A percentile compares a stretch with the other conserved stretches of the same genome.
Evolutionary conservation across 164 flowering plant genomes (phyloP).

Genomic region (Stephania japonica): DNA sequence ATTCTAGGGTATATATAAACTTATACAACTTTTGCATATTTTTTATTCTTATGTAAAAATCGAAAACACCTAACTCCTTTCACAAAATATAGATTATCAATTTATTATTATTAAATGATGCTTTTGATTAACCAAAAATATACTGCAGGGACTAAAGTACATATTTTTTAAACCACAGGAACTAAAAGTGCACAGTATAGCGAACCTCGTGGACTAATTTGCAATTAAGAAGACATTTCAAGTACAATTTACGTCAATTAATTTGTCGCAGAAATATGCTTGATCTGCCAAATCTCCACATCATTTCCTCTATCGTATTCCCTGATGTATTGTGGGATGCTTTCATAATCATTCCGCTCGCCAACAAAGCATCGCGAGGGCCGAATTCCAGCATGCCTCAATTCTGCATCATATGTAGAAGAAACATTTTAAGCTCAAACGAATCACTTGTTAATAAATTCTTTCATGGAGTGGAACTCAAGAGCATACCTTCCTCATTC

Average conservation of each 20-base stretch:
- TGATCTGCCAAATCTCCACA: conserved; percentile 81
- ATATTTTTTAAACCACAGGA: too few species aligned
- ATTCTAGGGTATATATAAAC: too few species aligned
- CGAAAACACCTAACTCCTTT: too few species aligned
- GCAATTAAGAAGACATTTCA: too few species aligned
- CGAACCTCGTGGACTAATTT: too few species aligned
- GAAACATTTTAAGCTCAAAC: background rate
- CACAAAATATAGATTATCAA: too few species aligned
- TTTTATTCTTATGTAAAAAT: too few species aligned
- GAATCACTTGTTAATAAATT: background rate
- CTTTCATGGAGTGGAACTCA: background rate
- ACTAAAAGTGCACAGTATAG: too few species aligned
- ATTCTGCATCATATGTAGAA: conserved; percentile 33
- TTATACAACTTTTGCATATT: too few species aligned
- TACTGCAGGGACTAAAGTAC: too few species aligned
- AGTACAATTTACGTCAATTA: background rate
- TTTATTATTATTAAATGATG: too few species aligned
- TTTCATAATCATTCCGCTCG: conserved; percentile 38
- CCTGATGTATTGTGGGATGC: conserved; percentile 60
- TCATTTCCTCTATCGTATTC: conserved; percentile 72
- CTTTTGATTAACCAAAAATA: too few species aligned
- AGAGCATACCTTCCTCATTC: conserved; percentile 36
- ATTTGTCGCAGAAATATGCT: conserved; percentile 19
- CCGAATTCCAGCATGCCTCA: conserved; percentile 15
- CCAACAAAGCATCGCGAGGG: conserved; percentile 41